A percentile compares a stretch with the other conserved stretches of the same genome.
Conservation (phyloP, 495 filamentous ascomycete species). For the Aspergillus diversus region DNA sequence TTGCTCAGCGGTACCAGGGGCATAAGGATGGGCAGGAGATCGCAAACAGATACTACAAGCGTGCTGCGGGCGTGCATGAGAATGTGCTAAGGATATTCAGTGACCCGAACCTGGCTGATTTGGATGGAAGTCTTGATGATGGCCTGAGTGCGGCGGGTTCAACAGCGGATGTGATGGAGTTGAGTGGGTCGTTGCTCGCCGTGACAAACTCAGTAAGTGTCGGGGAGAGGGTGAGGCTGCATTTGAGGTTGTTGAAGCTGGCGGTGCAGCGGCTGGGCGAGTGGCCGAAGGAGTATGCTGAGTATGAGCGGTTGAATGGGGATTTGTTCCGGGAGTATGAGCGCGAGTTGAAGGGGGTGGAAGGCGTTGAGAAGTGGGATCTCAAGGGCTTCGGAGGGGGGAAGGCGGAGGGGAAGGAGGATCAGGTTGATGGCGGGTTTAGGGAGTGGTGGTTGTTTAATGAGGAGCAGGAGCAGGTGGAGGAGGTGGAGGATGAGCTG, state of each 20-base stretch:
- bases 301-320: constrained; percentile 34
- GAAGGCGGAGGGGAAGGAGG: constrained; percentile 32
- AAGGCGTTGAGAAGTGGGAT: constrained; percentile 47
- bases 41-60: constrained; percentile 46
- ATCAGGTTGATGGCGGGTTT: constrained; percentile 20
- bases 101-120: constrained; percentile 37
- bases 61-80: constrained; percentile 41
- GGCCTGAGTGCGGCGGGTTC: constrained; percentile 24
- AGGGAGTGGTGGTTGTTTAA: constrained; percentile 16
- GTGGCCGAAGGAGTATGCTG: constrained; percentile 44
- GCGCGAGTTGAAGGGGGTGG: constrained; percentile 32
- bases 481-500: constrained; percentile 18
- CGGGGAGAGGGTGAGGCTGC: constrained; percentile 38
- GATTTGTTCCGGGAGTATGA: constrained; percentile 31
- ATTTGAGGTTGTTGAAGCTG: constrained; percentile 44
- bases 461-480: constrained; percentile 3
- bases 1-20: constrained; percentile 35
- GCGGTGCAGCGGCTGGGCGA: constrained; percentile 42
- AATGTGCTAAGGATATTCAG: constrained; percentile 39
- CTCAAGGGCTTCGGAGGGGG: constrained; percentile 42
- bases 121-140: constrained; percentile 24
- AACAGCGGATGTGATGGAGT: constrained; percentile 12
- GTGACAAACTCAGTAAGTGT: too few species aligned
- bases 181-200: background rate
- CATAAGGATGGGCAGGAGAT: constrained; percentile 39